These are phyloP conservation scores for Ceratorhiza oryzae-sativae DNA, from an alignment of 1,284 basidiomycete species.

Conservation along the genomic window DNA sequence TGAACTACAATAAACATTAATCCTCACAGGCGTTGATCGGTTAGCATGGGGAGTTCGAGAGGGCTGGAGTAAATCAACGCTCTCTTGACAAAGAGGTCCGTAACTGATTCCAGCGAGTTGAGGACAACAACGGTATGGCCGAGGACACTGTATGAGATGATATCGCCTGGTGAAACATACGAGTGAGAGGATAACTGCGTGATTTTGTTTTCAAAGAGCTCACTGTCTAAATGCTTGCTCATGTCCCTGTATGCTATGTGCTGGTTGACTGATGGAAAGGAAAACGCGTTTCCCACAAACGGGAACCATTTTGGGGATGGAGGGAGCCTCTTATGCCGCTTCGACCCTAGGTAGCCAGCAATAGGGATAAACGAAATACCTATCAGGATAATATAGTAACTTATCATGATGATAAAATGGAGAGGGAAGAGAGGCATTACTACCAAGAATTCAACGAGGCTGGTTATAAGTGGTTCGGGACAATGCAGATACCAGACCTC, in stretches of 20 bases:
- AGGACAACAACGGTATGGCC: conserved; percentile 38
- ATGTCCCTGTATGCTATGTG: conserved; percentile 1
- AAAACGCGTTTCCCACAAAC: background rate
- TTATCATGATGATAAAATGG: background rate
- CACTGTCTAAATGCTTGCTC: conserved; percentile 12
- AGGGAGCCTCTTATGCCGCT: background rate
- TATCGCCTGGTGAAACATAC: conserved; percentile 1
- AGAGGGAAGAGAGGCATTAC: background rate
- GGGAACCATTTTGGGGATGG: background rate
- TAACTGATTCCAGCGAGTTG: conserved; percentile 37
- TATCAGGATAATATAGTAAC: too few species aligned
- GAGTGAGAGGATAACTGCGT: background rate
- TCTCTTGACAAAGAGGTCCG: conserved; percentile 40
- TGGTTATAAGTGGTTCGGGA: too few species aligned
- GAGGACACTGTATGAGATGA: conserved; percentile 14
- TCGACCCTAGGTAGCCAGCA: background rate
- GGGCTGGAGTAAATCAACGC: conserved; percentile 37
- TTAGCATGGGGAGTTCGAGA: conserved; percentile 19
- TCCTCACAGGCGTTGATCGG: background rate
- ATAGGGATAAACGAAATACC: background rate
- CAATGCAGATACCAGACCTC: too few species aligned
- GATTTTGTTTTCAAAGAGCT: background rate
- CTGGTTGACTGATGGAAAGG: background rate
- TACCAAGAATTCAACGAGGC: too few species aligned
- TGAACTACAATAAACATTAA: background rate